A percentile compares a stretch with the other conserved stretches of the same genome.
Evolutionary conservation across 331 rosid species (phyloP).

Genomic region (Stylosanthes scabra): DNA sequence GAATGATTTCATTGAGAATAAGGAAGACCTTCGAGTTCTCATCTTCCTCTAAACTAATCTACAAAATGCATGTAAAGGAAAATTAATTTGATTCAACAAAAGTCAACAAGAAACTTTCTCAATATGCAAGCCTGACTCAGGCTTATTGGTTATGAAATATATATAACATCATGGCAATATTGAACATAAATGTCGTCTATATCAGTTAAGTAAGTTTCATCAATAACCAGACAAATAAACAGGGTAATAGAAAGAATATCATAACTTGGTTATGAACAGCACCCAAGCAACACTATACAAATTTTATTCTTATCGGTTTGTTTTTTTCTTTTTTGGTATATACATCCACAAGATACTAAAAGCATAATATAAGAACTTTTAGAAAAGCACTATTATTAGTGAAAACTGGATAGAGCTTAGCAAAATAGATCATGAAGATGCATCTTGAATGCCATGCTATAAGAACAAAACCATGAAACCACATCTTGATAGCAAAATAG

Average conservation of each 20-base stretch:
- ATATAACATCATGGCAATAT: no score
- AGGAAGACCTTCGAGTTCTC: constrained; percentile 74
- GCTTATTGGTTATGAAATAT: no score
- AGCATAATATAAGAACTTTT: not conserved
- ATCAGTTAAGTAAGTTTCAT: no score
- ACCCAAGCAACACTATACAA: constrained; percentile 24
- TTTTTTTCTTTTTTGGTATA: not conserved
- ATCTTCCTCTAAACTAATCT: constrained; percentile 73
- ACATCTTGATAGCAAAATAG: no score
- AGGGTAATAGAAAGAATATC: not conserved
- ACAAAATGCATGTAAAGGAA: constrained; percentile 46
- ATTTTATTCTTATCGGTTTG: no score
- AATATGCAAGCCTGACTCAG: no score
- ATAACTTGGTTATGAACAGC: constrained; percentile 29
- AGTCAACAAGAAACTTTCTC: not conserved
- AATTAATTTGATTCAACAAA: constrained; percentile 7
- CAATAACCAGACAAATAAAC: not conserved
- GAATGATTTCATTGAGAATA: constrained; percentile 86
- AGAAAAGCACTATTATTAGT: not conserved
- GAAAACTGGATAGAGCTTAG: not conserved
- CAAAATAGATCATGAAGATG: not conserved
- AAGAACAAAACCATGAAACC: not conserved
- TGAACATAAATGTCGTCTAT: no score
- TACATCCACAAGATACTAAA: not conserved
- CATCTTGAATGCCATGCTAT: not conserved